phyloP scores from a whole-genome alignment of 2,329 filamentous ascomycete species.

The Penicillium decumbens region DNA sequence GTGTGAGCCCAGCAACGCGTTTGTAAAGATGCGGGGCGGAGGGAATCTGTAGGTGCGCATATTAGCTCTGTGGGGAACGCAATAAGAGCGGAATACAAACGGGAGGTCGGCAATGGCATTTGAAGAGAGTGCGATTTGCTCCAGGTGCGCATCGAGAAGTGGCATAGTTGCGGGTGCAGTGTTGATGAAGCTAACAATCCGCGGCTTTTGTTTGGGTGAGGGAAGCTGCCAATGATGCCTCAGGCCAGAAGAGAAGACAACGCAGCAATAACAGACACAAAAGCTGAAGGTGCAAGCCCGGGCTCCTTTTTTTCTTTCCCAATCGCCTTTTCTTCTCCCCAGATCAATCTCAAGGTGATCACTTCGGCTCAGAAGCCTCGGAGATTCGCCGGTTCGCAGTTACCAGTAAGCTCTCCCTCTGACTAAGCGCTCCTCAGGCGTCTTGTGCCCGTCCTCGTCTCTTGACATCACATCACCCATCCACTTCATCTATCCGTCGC shows the following conservation, averaged over 20 bases:
- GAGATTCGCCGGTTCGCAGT: constrained; percentile 4
- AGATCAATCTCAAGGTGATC: no score
- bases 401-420: constrained; percentile 27
- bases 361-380: not conserved
- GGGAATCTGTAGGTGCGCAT: constrained; percentile 61
- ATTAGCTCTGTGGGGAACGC: constrained; percentile 7
- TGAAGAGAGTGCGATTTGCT: constrained; percentile 72
- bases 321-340: not conserved
- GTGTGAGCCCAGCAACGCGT: constrained; percentile 77
- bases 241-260: constrained; percentile 9
- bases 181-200: not conserved
- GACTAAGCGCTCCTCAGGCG: constrained; percentile 34
- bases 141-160: constrained; percentile 64
- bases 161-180: constrained; percentile 52
- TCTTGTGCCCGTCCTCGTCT: constrained; percentile 32
- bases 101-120: constrained; percentile 70
- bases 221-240: constrained; percentile 7
- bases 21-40: constrained; percentile 89
- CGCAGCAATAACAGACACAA: not conserved
- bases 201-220: not conserved
- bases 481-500: constrained; percentile 21
- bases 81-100: constrained; percentile 47
- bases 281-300: not conserved
- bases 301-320: not conserved
- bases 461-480: constrained; percentile 41